Conservation (phyloP, 768 basidiomycete genomes). For the Hemileccinum rubropunctum region DNA sequence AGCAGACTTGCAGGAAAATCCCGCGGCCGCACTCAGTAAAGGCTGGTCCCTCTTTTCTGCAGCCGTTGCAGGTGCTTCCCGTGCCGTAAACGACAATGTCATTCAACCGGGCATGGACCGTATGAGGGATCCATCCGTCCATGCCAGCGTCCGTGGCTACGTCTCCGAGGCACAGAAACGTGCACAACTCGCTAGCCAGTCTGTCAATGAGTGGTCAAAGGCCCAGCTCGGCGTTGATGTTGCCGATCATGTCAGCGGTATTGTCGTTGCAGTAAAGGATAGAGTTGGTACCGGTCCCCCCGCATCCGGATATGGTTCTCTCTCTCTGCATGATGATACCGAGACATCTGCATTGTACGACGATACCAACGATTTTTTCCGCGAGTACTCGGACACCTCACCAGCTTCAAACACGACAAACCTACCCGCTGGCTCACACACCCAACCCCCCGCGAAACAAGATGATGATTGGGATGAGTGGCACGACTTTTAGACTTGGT, state of each 20-base stretch:
- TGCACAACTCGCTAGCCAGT: constrained; percentile 57
- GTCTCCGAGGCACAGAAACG: constrained; percentile 64
- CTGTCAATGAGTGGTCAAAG: constrained; percentile 78
- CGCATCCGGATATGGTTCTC: constrained; percentile 48
- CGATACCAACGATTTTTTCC: constrained; percentile 61
- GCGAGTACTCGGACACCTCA: constrained; percentile 27
- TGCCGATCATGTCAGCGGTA: constrained; percentile 68
- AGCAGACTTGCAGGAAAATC: constrained; percentile 82
- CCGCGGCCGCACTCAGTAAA: constrained; percentile 80
- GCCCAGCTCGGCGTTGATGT: constrained; percentile 82
- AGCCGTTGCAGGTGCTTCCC: constrained; percentile 75
- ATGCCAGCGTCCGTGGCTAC: constrained; percentile 71
- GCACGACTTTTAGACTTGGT: constrained; percentile 65
- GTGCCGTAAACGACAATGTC: constrained; percentile 78
- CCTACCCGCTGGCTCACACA: not conserved
- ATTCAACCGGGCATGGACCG: constrained; percentile 87
- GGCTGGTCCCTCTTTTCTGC: constrained; percentile 96
- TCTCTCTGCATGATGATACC: constrained; percentile 44
- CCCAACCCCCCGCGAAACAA: constrained; percentile 22
- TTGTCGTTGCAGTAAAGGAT: constrained; percentile 64
- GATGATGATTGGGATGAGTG: constrained; percentile 73
- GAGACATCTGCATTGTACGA: constrained; percentile 67
- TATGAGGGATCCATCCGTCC: constrained; percentile 77
- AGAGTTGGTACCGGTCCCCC: constrained; percentile 53
- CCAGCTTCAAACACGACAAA: constrained; percentile 10